Conservation (phyloP, 73 alveolate species). For the Paramecium caudatum region DNA sequence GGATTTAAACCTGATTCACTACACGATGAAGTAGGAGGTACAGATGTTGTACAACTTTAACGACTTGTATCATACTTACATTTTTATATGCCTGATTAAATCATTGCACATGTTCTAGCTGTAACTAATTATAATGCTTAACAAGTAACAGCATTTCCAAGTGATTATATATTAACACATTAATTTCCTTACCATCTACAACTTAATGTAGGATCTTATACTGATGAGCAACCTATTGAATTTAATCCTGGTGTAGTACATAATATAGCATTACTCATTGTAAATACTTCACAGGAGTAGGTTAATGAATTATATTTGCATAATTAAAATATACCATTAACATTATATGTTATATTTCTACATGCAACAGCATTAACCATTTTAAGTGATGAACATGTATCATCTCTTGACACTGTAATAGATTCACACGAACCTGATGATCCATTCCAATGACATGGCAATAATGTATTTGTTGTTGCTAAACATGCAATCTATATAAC, state of each 20-base stretch:
- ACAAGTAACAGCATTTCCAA: neutral
- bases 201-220: neutral
- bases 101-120: slow-evolving; percentile 9
- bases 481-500: too few relatives aligned
- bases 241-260: slow-evolving; percentile 41
- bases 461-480: neutral
- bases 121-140: slow-evolving; percentile 4
- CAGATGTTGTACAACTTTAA: neutral
- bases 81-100: neutral
- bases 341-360: neutral
- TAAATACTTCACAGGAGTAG: neutral
- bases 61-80: slow-evolving; percentile 7
- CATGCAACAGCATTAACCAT: slow-evolving; percentile 59
- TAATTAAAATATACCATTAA: neutral
- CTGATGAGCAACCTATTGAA: slow-evolving; percentile 2
- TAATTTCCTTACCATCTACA: slow-evolving; percentile 56
- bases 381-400: neutral
- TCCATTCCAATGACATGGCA: slow-evolving; percentile 45
- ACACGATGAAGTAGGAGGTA: slow-evolving; percentile 28
- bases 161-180: neutral
- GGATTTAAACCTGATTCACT: slow-evolving; percentile 37
- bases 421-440: slow-evolving; percentile 16
- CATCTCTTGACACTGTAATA: neutral
- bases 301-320: neutral
- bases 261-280: neutral